A percentile compares a stretch with the other conserved stretches of the same genome.
Evolutionary conservation across 2,329 filamentous ascomycete species (phyloP).

Genomic region (Fusarium sp.): DNA sequence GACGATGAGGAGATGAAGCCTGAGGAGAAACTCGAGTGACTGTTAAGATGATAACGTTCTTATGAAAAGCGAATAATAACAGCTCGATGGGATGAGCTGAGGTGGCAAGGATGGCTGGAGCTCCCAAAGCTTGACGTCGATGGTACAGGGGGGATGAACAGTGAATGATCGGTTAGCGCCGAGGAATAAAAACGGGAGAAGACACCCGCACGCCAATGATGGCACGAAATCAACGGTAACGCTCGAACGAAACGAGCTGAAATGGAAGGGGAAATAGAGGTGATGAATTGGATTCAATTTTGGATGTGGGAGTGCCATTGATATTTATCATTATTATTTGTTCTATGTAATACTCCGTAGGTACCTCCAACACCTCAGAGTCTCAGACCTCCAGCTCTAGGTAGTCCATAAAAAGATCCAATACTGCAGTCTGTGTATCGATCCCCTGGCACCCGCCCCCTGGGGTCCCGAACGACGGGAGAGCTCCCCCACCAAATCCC

Average conservation of each 20-base stretch:
- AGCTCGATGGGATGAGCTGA: constrained; percentile 25
- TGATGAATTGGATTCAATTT: neutral
- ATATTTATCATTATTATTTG: neutral
- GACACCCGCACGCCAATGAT: constrained; percentile 31
- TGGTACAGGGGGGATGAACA: constrained; percentile 35
- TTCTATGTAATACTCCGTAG: neutral
- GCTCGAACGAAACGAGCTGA: constrained; percentile 4
- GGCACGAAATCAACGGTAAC: constrained; percentile 13
- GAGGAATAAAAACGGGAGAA: constrained; percentile 38
- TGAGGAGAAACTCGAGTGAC: neutral
- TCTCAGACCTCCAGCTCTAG: too few relatives aligned
- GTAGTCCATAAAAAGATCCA: too few relatives aligned
- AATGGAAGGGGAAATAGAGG: neutral
- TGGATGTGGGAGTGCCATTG: constrained; percentile 8
- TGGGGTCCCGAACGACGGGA: constrained; percentile 16
- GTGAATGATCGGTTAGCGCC: constrained; percentile 31
- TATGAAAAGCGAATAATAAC: constrained; percentile 23
- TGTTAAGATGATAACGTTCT: constrained; percentile 9
- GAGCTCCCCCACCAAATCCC: constrained; percentile 21
- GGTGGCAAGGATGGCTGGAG: constrained; percentile 33
- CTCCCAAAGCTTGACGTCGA: constrained; percentile 39
- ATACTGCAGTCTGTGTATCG: neutral
- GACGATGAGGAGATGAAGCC: neutral
- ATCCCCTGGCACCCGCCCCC: neutral
- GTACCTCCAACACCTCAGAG: too few relatives aligned